Conservation (phyloP, 257 asterid species). For the Scutellaria minor region DNA sequence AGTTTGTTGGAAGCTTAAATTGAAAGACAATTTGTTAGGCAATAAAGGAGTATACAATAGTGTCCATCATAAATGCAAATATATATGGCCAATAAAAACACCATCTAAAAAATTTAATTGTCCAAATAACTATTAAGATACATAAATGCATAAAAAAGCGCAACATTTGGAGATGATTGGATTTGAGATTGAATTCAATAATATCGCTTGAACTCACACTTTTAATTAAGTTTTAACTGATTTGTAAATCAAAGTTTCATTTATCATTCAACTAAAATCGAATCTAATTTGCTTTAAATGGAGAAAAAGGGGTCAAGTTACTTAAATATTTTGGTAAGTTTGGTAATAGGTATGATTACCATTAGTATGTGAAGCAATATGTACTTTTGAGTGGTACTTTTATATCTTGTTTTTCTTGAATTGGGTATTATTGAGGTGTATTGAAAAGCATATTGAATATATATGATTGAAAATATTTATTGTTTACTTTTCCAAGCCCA, state of each 20-base stretch:
- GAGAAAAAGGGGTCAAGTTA: constrained; percentile 25
- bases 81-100: background rate
- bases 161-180: background rate
- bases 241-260: no score
- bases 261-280: no score
- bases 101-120: background rate
- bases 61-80: constrained; percentile 28
- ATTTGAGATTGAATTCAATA: no score
- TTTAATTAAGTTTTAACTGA: no score
- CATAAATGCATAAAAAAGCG: constrained; percentile 21
- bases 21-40: constrained; percentile 34
- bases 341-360: constrained; percentile 5
- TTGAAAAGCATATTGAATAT: no score
- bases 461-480: no score
- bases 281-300: constrained; percentile 21
- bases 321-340: constrained; percentile 16
- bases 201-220: no score
- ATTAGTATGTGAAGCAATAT: background rate
- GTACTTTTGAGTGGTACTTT: no score
- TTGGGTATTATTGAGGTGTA: no score
- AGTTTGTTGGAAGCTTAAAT: constrained; percentile 30
- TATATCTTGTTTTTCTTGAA: no score
- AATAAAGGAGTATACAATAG: constrained; percentile 16
- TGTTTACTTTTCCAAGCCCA: no score
- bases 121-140: constrained; percentile 25